Evolutionary conservation across 192 early-diverging fungal species (phyloP).

Genomic region (Dimargaris cristalligena): DNA sequence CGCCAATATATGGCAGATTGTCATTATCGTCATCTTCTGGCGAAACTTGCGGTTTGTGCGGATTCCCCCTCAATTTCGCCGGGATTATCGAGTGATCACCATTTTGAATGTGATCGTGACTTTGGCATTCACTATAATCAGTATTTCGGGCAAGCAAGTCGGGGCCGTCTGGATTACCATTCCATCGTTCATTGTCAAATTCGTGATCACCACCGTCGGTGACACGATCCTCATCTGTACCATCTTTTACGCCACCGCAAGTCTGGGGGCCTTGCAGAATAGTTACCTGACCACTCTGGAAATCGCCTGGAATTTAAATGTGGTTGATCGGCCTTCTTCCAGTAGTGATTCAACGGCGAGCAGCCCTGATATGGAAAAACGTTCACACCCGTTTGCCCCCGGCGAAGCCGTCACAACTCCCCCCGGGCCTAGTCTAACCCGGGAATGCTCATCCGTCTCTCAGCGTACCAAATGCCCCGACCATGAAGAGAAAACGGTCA

Average conservation of each 20-base stretch:
- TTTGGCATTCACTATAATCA: background rate
- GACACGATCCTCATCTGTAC: background rate
- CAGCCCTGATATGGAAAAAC: background rate
- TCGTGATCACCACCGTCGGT: background rate
- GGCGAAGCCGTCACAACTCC: background rate
- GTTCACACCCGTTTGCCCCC: background rate
- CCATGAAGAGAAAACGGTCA: background rate
- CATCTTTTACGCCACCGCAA: background rate
- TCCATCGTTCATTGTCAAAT: background rate
- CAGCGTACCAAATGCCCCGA: background rate
- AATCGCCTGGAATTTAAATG: background rate
- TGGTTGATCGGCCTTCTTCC: background rate
- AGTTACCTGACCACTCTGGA: background rate
- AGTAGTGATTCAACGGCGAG: background rate
- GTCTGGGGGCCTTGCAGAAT: background rate
- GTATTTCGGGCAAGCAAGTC: background rate
- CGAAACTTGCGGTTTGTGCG: background rate
- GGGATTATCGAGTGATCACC: background rate
- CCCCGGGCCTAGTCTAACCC: background rate
- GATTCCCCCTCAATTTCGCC: background rate
- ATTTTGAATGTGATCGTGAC: background rate
- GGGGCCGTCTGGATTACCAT: background rate
- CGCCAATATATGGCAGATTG: background rate
- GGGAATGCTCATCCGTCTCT: background rate
- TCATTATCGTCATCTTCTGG: background rate